Percentiles rank a stretch among this genome's conserved stretches.
These are phyloP conservation scores for Xylaria hypoxylon DNA, from an alignment of 2,329 filamentous ascomycete genomes.

Conservation along the genomic window DNA sequence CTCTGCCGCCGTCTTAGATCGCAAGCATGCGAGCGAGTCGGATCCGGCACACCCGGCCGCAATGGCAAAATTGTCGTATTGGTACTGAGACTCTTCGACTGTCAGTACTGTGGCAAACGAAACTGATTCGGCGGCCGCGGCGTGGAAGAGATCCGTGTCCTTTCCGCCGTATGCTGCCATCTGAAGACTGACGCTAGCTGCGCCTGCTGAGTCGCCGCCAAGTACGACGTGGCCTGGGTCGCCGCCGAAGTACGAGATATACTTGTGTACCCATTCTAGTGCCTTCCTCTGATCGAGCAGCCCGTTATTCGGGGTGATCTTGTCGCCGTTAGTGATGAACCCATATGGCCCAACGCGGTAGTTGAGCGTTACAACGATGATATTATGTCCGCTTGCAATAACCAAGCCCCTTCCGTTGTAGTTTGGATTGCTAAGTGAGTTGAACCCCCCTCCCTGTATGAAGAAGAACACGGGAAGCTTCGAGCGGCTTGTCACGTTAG, in stretches of 20 bases:
- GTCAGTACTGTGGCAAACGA: constrained; percentile 64
- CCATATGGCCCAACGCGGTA: constrained; percentile 81
- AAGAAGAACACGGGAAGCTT: constrained; percentile 73
- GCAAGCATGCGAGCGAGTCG: constrained; percentile 60
- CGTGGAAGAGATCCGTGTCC: constrained; percentile 63
- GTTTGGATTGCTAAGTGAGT: constrained; percentile 60
- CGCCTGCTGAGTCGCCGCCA: constrained; percentile 76
- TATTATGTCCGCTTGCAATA: constrained; percentile 66
- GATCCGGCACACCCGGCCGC: constrained; percentile 56
- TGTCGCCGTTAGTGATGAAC: constrained; percentile 72
- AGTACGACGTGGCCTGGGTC: constrained; percentile 75
- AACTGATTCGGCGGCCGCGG: constrained; percentile 62
- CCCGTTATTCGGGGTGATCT: constrained; percentile 73
- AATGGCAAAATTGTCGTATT: constrained; percentile 62
- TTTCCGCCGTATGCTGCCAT: constrained; percentile 66
- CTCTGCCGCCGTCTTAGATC: constrained; percentile 55
- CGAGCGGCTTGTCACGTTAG: constrained; percentile 59
- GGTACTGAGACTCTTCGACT: constrained; percentile 61
- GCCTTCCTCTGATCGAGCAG: constrained; percentile 77
- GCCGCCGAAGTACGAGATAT: constrained; percentile 76
- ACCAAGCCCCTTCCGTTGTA: constrained; percentile 72
- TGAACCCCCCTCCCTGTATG: constrained; percentile 72
- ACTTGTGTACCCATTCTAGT: constrained; percentile 74
- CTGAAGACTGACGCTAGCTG: constrained; percentile 72
- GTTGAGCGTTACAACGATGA: constrained; percentile 79